Percentiles rank a stretch among this genome's conserved stretches.
Evolutionary conservation across 768 basidiomycete genomes (phyloP).

Genomic region (Calocybe indica): DNA sequence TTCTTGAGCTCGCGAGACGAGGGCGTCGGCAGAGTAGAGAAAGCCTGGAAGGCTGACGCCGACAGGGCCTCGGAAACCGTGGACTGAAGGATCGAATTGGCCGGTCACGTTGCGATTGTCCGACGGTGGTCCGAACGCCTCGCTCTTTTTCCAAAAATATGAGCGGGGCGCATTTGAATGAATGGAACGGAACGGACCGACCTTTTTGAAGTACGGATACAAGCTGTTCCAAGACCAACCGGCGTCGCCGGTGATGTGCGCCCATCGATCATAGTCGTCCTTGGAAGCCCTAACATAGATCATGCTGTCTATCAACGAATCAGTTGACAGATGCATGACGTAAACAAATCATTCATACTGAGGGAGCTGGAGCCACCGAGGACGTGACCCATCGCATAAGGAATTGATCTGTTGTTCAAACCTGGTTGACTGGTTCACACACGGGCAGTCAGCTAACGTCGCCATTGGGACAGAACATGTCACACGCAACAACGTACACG

Average conservation of each 20-base stretch:
- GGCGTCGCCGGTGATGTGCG: constrained; percentile 18
- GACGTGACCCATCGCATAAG: constrained; percentile 16
- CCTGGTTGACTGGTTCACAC: constrained; percentile 11
- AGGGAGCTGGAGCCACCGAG: constrained; percentile 20
- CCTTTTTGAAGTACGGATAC: constrained; percentile 16
- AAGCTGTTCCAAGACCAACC: constrained; percentile 28
- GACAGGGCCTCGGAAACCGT: constrained; percentile 12
- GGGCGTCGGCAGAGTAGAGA: constrained; percentile 12
- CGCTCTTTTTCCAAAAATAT: constrained; percentile 15
- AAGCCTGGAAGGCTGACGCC: constrained; percentile 20
- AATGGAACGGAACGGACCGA: neutral
- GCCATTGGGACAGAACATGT: too few species aligned
- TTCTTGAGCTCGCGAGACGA: constrained; percentile 9
- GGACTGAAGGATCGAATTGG: constrained; percentile 23
- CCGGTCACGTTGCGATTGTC: constrained; percentile 25
- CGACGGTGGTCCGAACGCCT: constrained; percentile 20
- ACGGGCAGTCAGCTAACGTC: too few species aligned
- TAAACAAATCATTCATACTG: constrained; percentile 9
- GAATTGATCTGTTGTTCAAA: constrained; percentile 10
- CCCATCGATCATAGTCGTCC: constrained; percentile 25
- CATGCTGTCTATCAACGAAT: constrained; percentile 10
- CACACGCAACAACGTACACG: too few species aligned
- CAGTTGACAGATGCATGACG: too few species aligned
- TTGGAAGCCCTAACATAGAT: constrained; percentile 17
- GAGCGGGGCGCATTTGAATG: neutral